Evolutionary conservation across 2,329 filamentous ascomycete genomes (phyloP), one percentile per base, ranked within the genome.

Genomic region (Aureobasidium sp.): DNA sequence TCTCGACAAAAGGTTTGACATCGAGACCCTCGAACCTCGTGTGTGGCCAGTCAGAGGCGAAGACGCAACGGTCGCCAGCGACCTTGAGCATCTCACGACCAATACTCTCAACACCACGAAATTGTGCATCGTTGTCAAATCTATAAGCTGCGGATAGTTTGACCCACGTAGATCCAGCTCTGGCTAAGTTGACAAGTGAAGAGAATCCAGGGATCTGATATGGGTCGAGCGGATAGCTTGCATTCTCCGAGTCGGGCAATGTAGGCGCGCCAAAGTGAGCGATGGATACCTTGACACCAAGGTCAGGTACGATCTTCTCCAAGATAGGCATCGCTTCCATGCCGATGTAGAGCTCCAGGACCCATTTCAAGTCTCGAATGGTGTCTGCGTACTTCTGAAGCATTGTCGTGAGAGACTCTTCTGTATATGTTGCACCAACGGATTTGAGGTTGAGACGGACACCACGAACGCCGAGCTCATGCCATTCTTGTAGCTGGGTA

Each of bases 21-120:
- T 86, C 79, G 2, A 84, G 66, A 2, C 79, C 79, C 21, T 84
- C 80, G 63, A 81, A 86, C 15, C 84, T 75, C 3, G 85, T 87
- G 69, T 86, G 83, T 25, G 84, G 84, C 84, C 84, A 86, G 67
- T 86, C 84, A 0, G 82, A 84, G 1, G 82, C 83, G 69, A 84
- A 86, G 0, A 86, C 77, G 9, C 83, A 74, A 15, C 78, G 73
- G 21, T 76, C 70, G 2, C 75, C 75, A 10, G 76, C 78, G 5
- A 77, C 69, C 5, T 70, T 69, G 36, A 85, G 66, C 9, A 85
- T 70, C 65, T 84, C 80, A 13, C 69, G 71, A 11, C 77, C 78
- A 44, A 86, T 70, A 2, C 75, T 75, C 58, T 81, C 76, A 3
- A 84, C 65, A 15, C 55, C 44, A 52, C 81, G 76, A 25, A 70